Percentiles rank a stretch among this genome's conserved stretches.
Evolutionary conservation across 257 asterid species (phyloP).

Genomic region (Ocimum tenuiflorum): DNA sequence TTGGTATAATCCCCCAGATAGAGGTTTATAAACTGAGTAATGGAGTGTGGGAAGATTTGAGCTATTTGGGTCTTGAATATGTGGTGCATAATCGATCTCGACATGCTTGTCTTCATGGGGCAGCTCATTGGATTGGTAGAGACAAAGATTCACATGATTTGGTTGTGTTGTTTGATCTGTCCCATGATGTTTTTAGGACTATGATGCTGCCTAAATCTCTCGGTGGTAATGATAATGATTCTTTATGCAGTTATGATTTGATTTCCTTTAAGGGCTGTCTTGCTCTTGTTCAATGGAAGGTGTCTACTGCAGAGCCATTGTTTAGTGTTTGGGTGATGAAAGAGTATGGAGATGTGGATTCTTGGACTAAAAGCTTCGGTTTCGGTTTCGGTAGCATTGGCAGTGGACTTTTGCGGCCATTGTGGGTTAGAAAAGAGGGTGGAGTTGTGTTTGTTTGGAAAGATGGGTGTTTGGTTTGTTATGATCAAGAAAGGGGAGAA

Average conservation of each 20-base stretch:
- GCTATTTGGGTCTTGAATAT: slow-evolving; percentile 18
- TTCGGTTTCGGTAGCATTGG: slow-evolving; percentile 16
- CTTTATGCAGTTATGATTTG: slow-evolving; percentile 15
- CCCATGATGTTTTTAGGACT: slow-evolving; percentile 29
- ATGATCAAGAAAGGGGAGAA: slow-evolving; percentile 7
- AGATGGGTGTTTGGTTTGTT: slow-evolving; percentile 22
- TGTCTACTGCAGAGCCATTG: background rate
- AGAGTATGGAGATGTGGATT: slow-evolving; percentile 33
- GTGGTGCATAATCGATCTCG: slow-evolving; percentile 21
- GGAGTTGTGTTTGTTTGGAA: slow-evolving; percentile 21
- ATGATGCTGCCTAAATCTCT: slow-evolving; percentile 25
- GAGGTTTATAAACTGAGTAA: slow-evolving; percentile 40
- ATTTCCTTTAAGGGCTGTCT: slow-evolving; percentile 18
- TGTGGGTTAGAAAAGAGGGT: slow-evolving; percentile 32
- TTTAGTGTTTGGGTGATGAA: slow-evolving; percentile 43
- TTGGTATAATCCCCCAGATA: slow-evolving; percentile 18
- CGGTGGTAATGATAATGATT: background rate
- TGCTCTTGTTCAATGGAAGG: slow-evolving; percentile 18
- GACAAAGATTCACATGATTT: slow-evolving; percentile 8
- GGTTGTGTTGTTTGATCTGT: slow-evolving; percentile 33
- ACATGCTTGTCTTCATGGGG: slow-evolving; percentile 21
- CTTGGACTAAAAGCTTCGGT: slow-evolving; percentile 30
- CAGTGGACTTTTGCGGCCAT: slow-evolving; percentile 23
- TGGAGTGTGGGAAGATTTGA: slow-evolving; percentile 38
- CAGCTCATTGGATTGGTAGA: slow-evolving; percentile 36